These are phyloP conservation scores for Aristolochia fimbriata DNA, from an alignment of 164 flowering plant genomes.

Conservation along the genomic window DNA sequence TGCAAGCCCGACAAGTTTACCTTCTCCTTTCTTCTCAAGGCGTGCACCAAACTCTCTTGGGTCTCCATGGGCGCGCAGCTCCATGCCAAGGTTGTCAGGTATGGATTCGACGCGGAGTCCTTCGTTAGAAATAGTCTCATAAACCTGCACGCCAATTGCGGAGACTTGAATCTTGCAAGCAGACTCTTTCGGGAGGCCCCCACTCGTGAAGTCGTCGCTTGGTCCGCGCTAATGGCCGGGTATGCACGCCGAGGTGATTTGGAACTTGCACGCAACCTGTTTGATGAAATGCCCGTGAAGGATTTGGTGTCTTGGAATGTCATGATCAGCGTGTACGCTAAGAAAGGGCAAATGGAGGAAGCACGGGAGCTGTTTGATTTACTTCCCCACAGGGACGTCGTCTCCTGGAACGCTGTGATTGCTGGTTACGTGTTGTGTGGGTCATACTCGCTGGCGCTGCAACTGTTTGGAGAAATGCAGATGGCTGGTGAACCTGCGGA, in stretches of 20 bases:
- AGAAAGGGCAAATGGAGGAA: slow-evolving; percentile 55
- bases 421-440: slow-evolving; percentile 44
- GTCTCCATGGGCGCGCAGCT: slow-evolving; percentile 36
- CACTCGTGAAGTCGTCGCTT: slow-evolving; percentile 46
- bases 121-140: slow-evolving; percentile 62
- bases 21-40: slow-evolving; percentile 65
- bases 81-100: slow-evolving; percentile 46
- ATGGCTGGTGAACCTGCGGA: slow-evolving; percentile 36
- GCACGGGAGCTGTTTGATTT: slow-evolving; percentile 45
- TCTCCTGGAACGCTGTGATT: slow-evolving; percentile 63
- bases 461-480: slow-evolving; percentile 64
- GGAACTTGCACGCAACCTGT: slow-evolving; percentile 35
- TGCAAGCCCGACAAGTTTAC: slow-evolving; percentile 49
- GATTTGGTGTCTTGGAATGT: slow-evolving; percentile 89
- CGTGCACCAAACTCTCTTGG: slow-evolving; percentile 54
- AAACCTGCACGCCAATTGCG: slow-evolving; percentile 61
- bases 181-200: slow-evolving; percentile 42
- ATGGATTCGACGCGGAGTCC: slow-evolving; percentile 40
- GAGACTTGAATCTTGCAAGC: slow-evolving; percentile 46
- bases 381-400: slow-evolving; percentile 44
- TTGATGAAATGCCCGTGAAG: slow-evolving; percentile 62
- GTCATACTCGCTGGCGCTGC: slow-evolving; percentile 27
- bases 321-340: slow-evolving; percentile 65
- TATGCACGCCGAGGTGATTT: slow-evolving; percentile 58
- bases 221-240: slow-evolving; percentile 75